phyloP scores from a whole-genome alignment of 2,329 filamentous ascomycete genomes.

The Calonectria fujianensis region DNA sequence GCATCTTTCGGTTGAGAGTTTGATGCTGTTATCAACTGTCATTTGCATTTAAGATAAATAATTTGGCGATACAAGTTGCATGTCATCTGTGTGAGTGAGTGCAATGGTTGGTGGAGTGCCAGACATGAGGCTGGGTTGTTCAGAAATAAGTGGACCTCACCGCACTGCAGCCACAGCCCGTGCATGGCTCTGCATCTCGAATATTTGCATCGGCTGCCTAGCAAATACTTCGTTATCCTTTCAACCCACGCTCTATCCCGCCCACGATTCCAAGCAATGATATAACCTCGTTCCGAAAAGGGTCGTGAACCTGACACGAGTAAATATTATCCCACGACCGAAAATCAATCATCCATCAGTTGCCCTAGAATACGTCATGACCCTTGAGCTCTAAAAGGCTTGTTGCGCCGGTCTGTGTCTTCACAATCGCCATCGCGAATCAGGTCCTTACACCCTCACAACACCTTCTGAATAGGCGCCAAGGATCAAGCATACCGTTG shows the following conservation, averaged over 20 bases:
- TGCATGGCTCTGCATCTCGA: conserved; percentile 16
- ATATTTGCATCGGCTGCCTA: not conserved
- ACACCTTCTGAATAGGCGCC: conserved; percentile 13
- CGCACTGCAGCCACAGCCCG: conserved; percentile 21
- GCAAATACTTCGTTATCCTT: conserved; percentile 11
- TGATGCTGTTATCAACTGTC: not conserved
- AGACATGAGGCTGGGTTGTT: conserved; percentile 25
- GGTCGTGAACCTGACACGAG: conserved; percentile 16
- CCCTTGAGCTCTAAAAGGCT: conserved; percentile 44
- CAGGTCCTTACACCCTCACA: conserved; percentile 29
- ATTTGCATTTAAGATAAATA: not conserved
- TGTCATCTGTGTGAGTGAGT: not conserved
- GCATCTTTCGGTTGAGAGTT: not conserved
- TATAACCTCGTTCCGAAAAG: conserved; percentile 9
- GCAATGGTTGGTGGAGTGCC: not conserved
- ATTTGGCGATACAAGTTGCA: not conserved
- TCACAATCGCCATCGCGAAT: conserved; percentile 40
- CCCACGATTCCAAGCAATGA: conserved; percentile 7
- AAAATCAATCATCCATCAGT: conserved; percentile 7
- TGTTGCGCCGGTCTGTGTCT: conserved; percentile 41
- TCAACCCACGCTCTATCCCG: conserved; percentile 20
- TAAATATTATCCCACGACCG: not conserved
- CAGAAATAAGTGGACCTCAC: conserved; percentile 7
- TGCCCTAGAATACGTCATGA: conserved; percentile 40
- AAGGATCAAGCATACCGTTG: conserved; percentile 5